Evolutionary conservation across 805 yeast genomes (phyloP).

Genomic region (Kregervanrija pseudodelftensis): DNA sequence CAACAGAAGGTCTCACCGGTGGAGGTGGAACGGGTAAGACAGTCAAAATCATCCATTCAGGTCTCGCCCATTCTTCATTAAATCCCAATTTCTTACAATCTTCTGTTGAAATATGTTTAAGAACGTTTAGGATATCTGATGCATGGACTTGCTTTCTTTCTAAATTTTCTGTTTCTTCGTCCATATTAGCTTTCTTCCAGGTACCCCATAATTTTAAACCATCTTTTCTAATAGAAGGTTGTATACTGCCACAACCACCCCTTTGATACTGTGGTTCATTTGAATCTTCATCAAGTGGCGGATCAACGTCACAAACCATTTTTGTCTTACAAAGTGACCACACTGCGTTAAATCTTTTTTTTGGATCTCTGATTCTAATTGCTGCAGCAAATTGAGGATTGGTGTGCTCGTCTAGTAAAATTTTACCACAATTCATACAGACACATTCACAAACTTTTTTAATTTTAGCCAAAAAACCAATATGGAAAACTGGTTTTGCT

Average conservation of each 20-base stretch:
- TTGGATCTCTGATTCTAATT: conserved; percentile 83
- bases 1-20: conserved; percentile 97
- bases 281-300: conserved; percentile 49
- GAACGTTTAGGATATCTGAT: conserved; percentile 81
- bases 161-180: conserved; percentile 82
- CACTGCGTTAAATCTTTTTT: conserved; percentile 92
- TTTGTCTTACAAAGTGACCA: conserved; percentile 90
- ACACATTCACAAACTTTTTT: conserved; percentile 94
- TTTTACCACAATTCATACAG: conserved; percentile 98
- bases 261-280: conserved; percentile 38
- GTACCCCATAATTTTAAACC: conserved; percentile 96
- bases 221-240: conserved; percentile 92
- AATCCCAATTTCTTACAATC: conserved; percentile 82
- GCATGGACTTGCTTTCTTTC: conserved; percentile 87
- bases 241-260: conserved; percentile 98
- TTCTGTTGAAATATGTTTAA: conserved; percentile 81
- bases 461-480: conserved; percentile 89
- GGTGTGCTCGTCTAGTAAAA: conserved; percentile 71
- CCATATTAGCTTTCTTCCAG: conserved; percentile 80
- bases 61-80: conserved; percentile 94
- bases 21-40: conserved; percentile 99
- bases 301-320: conserved; percentile 93
- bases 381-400: conserved; percentile 83
- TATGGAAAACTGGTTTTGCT: conserved; percentile 97
- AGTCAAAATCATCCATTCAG: conserved; percentile 96